A percentile compares a stretch with the other conserved stretches of the same genome.
Conservation (phyloP, 2,329 filamentous ascomycete genomes). For the Kalmusia sp. region DNA sequence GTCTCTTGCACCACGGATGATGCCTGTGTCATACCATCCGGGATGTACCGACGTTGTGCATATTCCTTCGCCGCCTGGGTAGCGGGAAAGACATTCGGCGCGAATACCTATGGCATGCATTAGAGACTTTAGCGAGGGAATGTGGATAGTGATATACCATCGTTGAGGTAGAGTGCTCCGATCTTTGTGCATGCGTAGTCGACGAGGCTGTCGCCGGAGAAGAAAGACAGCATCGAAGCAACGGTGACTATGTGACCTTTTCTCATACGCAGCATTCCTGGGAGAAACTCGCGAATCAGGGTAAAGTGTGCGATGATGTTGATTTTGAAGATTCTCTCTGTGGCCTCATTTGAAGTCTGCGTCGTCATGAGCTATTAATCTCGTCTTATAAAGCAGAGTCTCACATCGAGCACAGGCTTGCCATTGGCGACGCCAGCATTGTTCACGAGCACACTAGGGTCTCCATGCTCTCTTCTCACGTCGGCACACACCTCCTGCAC, state of each 20-base stretch:
- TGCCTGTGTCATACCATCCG: slow-evolving; percentile 33
- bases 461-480: slow-evolving; percentile 28
- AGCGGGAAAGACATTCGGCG: slow-evolving; percentile 32
- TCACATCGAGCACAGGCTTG: slow-evolving; percentile 29
- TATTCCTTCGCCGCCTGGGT: slow-evolving; percentile 31
- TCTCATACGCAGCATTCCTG: slow-evolving; percentile 34
- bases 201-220: slow-evolving; percentile 27
- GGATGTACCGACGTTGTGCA: slow-evolving; percentile 38
- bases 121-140: background rate
- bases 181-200: slow-evolving; percentile 40
- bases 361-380: background rate
- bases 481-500: slow-evolving; percentile 26
- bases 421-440: slow-evolving; percentile 37
- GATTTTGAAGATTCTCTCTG: slow-evolving; percentile 36
- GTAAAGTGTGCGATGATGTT: slow-evolving; percentile 38
- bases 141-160: slow-evolving; percentile 22
- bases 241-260: slow-evolving; percentile 41
- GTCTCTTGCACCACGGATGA: slow-evolving; percentile 27
- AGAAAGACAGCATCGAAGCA: slow-evolving; percentile 38
- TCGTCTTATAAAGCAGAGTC: background rate
- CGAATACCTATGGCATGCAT: slow-evolving; percentile 24
- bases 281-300: slow-evolving; percentile 38
- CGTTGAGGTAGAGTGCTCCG: slow-evolving; percentile 35
- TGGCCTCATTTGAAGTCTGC: slow-evolving; percentile 32
- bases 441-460: slow-evolving; percentile 39